Base-by-base conservation (phyloP, 345 rosid genomes). In the rapeseed (Brassica napus) region DNA sequence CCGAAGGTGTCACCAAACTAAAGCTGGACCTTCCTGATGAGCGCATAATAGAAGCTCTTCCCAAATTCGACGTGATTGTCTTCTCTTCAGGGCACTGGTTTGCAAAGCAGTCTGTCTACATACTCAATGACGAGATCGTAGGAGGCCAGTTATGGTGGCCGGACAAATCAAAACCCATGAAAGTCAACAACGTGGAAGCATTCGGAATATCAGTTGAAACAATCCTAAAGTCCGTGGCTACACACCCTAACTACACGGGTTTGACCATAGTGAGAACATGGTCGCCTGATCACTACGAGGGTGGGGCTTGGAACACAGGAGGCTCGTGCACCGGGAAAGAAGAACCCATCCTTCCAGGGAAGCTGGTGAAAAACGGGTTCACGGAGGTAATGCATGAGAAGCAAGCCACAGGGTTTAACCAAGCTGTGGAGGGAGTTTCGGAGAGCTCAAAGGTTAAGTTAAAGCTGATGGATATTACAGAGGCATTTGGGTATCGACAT, bases 101-200 rank as follows among this genome's bases (percentile, higher is more conserved):
- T 74, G 97, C 97, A 64, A 95, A 93, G 86, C 98, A 90, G 72
- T 95, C 98, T 1, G 97, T 82, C 68, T 95, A 95, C 80, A 61
- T 95, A 64, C 80, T 90, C 83, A 89, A 93, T 37, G 89, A 90
- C 24, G 89, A 93, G 86, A 87, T 95, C 32, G 90, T 93, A 34
- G 99, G 99, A 81, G 99, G 97, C 37, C 97, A 95, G 60, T 69
- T 95, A 71, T 95, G 99, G 99, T 90, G 94, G 96, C 94, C 94
- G 0, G 86, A 90, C 80, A 87, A 85, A 77, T 86, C 92, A 77
- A 88, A 78, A 62, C 81, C 79, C 9, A 89, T 86, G 96, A 87
- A 93, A 88, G 76, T 95, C 66, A 93, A 88, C 76, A 95, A 91
- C 62, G 42, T 93, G 28, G 89, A 95, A 21, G 99, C 99, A 76